phyloP scores from a whole-genome alignment of 768 basidiomycete genomes.

The Kwoniella dejecticola region DNA sequence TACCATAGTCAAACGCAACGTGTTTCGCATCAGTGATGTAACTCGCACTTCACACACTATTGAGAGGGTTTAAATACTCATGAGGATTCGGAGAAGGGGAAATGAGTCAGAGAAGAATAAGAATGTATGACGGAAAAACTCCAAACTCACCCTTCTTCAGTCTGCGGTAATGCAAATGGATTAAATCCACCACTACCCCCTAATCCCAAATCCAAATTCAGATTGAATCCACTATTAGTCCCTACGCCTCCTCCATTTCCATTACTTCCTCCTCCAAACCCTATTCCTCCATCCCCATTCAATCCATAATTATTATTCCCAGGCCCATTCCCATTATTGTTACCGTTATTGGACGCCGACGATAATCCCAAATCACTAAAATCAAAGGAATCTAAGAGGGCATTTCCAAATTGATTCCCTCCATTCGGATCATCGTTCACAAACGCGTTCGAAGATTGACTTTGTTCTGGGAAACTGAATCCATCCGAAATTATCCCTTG shows the following conservation, averaged over 20 bases:
- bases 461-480: constrained; percentile 3
- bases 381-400: constrained; percentile 37
- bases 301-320: too few relatives aligned
- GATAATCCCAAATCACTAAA: constrained; percentile 26
- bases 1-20: constrained; percentile 2
- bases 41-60: too few relatives aligned
- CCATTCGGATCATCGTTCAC: not conserved
- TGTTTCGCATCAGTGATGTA: too few relatives aligned
- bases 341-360: not conserved
- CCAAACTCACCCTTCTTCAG: constrained; percentile 42
- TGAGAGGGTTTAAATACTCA: too few relatives aligned
- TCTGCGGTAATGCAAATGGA: constrained; percentile 53
- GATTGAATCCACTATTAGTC: too few relatives aligned
- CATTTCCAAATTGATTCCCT: constrained; percentile 30
- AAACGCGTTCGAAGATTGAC: not conserved
- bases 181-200: constrained; percentile 30
- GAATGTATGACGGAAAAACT: not conserved
- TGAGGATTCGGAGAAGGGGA: too few relatives aligned
- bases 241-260: too few relatives aligned
- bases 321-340: not conserved
- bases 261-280: too few relatives aligned
- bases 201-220: constrained; percentile 1
- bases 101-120: not conserved
- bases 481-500: not conserved
- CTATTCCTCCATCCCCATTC: too few relatives aligned